Evolutionary conservation across 495 filamentous ascomycete genomes (phyloP).

Genomic region (Neurospora hispaniola): DNA sequence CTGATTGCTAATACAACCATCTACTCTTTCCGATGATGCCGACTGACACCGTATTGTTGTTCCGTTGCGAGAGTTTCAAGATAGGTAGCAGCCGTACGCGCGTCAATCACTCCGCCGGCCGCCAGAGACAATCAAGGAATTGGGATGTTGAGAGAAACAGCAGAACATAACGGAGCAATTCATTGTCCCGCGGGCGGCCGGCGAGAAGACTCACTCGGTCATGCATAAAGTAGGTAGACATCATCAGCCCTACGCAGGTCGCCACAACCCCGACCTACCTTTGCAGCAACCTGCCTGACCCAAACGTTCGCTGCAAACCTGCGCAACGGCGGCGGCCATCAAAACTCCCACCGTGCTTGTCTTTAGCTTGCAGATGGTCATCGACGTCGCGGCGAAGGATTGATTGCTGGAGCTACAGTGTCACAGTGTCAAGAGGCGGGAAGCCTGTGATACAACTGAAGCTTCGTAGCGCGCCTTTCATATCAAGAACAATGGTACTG

Average conservation of each 20-base stretch:
- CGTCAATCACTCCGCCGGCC: neutral
- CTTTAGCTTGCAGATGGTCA: neutral
- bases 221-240: neutral
- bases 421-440: neutral
- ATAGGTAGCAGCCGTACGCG: neutral
- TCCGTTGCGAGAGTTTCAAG: neutral
- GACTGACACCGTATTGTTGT: neutral
- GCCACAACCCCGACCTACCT: neutral
- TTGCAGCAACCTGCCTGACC: neutral
- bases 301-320: neutral
- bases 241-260: neutral
- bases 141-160: neutral
- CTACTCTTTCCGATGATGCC: neutral
- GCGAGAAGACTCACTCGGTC: neutral
- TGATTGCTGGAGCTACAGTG: neutral
- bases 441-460: neutral
- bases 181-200: neutral
- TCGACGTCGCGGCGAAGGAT: neutral
- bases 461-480: neutral
- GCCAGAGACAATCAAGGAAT: neutral
- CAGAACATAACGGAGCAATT: neutral
- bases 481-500: no score
- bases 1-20: neutral
- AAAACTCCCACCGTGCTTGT: neutral
- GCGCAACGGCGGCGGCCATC: neutral